Evolutionary conservation across 805 yeast genomes (phyloP).

Genomic region (Starmerella vaccinii): DNA sequence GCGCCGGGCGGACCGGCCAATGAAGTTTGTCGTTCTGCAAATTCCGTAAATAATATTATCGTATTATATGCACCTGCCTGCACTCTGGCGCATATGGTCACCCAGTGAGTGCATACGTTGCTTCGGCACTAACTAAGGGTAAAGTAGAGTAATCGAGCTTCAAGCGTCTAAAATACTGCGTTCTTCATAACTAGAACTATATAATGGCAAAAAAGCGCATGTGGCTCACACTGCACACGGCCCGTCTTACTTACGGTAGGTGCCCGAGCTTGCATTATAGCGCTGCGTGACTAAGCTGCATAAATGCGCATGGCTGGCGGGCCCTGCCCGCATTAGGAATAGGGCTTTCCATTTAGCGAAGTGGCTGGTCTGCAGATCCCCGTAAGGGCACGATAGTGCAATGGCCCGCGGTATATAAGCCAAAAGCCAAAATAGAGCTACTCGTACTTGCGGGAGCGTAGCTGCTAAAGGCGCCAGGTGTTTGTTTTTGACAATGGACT

Average conservation of each 20-base stretch:
- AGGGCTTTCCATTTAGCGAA: background rate
- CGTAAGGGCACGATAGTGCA: background rate
- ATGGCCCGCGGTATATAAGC: background rate
- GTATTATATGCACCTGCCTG: background rate
- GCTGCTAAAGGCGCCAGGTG: background rate
- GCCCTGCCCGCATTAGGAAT: background rate
- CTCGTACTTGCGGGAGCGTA: no score
- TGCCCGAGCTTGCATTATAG: no score
- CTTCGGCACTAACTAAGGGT: background rate
- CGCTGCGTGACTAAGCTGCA: background rate
- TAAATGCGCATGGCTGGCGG: background rate
- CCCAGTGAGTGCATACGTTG: no score
- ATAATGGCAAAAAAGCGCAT: background rate
- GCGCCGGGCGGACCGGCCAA: background rate
- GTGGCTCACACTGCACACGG: no score
- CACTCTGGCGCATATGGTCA: no score
- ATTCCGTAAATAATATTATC: background rate
- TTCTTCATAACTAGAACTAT: background rate
- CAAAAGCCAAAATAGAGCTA: background rate
- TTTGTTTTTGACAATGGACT: no score
- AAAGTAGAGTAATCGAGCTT: background rate
- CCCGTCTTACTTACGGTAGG: no score
- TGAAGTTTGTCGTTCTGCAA: background rate
- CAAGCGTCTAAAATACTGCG: no score
- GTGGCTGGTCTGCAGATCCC: background rate